These are phyloP conservation scores for Sphagnum fallax DNA, from an alignment of 228 moss, liverwort and hornwort species.

Conservation along the genomic window DNA sequence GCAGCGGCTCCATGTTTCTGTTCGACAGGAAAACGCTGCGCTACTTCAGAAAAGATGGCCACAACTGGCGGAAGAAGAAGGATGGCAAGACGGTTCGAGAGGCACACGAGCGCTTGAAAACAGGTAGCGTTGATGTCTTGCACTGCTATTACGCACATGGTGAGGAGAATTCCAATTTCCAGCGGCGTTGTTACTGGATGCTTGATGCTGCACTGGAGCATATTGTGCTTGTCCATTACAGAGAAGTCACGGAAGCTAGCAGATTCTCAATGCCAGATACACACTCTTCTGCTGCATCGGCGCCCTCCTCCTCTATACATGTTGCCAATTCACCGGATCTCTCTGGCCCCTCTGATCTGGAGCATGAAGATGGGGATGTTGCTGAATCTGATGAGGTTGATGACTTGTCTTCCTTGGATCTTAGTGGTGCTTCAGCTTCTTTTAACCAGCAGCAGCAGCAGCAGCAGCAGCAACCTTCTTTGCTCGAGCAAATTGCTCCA, in stretches of 20 bases:
- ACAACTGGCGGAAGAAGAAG: constrained; percentile 99
- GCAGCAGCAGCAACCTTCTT: constrained; percentile 18
- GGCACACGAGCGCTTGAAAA: constrained; percentile 93
- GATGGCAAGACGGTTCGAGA: constrained; percentile 94
- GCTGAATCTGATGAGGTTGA: constrained; percentile 39
- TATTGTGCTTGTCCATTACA: constrained; percentile 64
- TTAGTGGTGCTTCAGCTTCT: not conserved
- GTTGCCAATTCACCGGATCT: constrained; percentile 40
- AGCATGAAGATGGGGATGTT: constrained; percentile 32
- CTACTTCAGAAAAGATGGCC: constrained; percentile 94
- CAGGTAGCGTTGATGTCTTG: constrained; percentile 85
- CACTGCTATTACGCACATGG: constrained; percentile 99
- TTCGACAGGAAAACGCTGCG: constrained; percentile 87
- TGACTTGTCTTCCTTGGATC: constrained; percentile 16
- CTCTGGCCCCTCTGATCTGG: constrained; percentile 22
- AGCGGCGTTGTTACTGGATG: constrained; percentile 95
- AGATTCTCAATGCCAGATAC: constrained; percentile 46
- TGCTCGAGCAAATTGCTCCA: constrained; percentile 51
- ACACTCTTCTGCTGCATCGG: constrained; percentile 1
- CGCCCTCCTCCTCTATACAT: constrained; percentile 11
- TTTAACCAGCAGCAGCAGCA: not conserved
- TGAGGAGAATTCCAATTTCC: constrained; percentile 82
- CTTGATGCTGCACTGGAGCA: constrained; percentile 62
- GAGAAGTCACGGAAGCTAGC: constrained; percentile 54
- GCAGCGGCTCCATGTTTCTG: constrained; percentile 79